These are phyloP conservation scores for Drechmeria coniospora DNA, from an alignment of 2,329 filamentous ascomycete genomes.

Conservation along the genomic window DNA sequence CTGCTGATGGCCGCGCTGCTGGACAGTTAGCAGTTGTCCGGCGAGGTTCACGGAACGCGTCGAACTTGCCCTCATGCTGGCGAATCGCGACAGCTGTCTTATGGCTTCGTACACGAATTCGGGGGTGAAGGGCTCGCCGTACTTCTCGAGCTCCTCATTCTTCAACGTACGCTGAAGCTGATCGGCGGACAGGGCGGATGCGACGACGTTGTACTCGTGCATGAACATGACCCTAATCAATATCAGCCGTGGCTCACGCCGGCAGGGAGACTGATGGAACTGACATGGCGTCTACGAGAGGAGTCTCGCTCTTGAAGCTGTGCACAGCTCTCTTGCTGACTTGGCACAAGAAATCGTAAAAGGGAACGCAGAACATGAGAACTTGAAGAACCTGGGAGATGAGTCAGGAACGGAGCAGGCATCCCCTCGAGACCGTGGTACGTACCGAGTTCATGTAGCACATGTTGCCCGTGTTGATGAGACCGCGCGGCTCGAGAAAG, in stretches of 20 bases:
- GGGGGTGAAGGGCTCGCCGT: constrained; percentile 80
- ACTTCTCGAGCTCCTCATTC: constrained; percentile 71
- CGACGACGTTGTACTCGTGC: constrained; percentile 77
- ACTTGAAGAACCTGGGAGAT: constrained; percentile 70
- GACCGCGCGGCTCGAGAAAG: constrained; percentile 81
- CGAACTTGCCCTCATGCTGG: constrained; percentile 77
- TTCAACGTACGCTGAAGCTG: constrained; percentile 62
- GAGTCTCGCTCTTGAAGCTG: constrained; percentile 91
- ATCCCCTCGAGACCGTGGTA: constrained; percentile 6
- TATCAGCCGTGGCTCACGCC: background rate
- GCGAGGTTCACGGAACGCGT: background rate
- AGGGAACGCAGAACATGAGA: constrained; percentile 82
- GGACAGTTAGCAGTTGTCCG: background rate
- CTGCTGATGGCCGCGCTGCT: constrained; percentile 81
- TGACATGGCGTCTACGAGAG: constrained; percentile 81
- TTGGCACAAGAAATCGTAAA: constrained; percentile 85
- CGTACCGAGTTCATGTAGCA: constrained; percentile 99
- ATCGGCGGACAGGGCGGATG: constrained; percentile 59
- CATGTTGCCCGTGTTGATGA: constrained; percentile 97
- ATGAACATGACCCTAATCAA: constrained; percentile 74
- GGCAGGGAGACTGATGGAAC: background rate
- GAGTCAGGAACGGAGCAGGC: constrained; percentile 16
- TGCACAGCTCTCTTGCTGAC: constrained; percentile 70
- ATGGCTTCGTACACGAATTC: constrained; percentile 95
- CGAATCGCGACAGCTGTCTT: constrained; percentile 70